These are phyloP conservation scores for Pulveroboletus sp. DNA, from an alignment of 768 basidiomycete species.

Conservation along the genomic window DNA sequence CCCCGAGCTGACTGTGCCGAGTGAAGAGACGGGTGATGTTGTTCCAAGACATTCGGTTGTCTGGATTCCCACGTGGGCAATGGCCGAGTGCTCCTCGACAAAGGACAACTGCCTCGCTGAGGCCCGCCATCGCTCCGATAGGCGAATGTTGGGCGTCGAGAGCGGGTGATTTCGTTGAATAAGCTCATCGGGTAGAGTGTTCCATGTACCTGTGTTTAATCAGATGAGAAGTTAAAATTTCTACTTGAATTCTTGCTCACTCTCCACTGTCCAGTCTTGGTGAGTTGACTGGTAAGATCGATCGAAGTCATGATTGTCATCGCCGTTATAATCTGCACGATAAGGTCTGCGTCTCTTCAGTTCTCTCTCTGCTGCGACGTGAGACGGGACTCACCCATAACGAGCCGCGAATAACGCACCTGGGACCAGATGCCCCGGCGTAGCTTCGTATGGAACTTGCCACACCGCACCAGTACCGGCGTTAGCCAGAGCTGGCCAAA, in stretches of 20 bases:
- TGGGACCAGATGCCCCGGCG: not conserved
- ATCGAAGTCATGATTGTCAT: not conserved
- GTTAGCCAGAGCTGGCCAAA: too few species aligned
- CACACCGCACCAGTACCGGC: not conserved
- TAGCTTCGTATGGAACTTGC: not conserved
- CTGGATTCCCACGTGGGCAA: too few species aligned
- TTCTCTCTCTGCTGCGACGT: not conserved
- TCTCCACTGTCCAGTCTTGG: not conserved
- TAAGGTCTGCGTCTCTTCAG: not conserved
- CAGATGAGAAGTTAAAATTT: not conserved
- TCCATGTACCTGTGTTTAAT: not conserved
- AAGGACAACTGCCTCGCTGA: too few species aligned
- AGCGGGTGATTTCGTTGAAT: not conserved
- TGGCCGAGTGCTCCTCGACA: too few species aligned
- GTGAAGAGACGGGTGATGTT: too few species aligned
- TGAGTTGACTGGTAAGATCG: not conserved
- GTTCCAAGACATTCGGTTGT: too few species aligned
- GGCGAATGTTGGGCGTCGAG: too few species aligned
- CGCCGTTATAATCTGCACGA: not conserved
- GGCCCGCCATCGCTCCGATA: too few species aligned
- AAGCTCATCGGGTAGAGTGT: not conserved
- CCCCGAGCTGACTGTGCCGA: too few species aligned
- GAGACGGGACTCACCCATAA: not conserved
- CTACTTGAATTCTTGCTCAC: conserved; percentile 4
- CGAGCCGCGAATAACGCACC: not conserved